Percentiles rank a stretch among this genome's conserved stretches.
Conservation (phyloP, 2,329 filamentous ascomycete species). For the Truncatella angustata region DNA sequence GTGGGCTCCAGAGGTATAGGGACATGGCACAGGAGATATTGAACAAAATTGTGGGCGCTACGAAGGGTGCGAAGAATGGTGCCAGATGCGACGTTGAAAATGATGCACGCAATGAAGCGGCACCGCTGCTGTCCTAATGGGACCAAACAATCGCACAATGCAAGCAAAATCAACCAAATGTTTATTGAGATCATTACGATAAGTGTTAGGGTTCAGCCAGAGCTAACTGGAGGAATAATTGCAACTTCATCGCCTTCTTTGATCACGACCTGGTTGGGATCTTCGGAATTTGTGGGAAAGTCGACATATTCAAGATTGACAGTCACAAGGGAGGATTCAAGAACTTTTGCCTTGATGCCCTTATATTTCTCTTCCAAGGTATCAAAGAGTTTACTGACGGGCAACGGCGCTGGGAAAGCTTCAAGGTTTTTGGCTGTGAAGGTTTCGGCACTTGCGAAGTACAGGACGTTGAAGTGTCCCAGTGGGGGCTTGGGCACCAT, state of each 20-base stretch:
- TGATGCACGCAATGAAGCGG: too few species aligned
- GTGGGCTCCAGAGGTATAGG: constrained; percentile 29
- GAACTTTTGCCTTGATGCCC: constrained; percentile 66
- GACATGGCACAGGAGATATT: background rate
- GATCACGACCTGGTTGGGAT: constrained; percentile 49
- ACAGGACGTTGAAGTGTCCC: constrained; percentile 76
- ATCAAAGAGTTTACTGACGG: constrained; percentile 61
- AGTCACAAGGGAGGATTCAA: constrained; percentile 73
- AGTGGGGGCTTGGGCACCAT: constrained; percentile 44
- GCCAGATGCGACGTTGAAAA: background rate
- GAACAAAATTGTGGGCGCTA: background rate
- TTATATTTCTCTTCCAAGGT: constrained; percentile 66
- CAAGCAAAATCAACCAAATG: too few species aligned
- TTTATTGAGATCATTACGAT: too few species aligned
- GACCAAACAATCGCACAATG: too few species aligned
- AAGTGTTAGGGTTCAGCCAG: constrained; percentile 56
- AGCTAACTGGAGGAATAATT: constrained; percentile 85
- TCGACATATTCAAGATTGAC: constrained; percentile 82
- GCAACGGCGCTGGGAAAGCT: constrained; percentile 62
- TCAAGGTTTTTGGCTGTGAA: constrained; percentile 70
- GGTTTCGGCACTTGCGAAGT: constrained; percentile 74
- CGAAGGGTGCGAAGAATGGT: background rate
- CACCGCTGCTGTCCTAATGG: too few species aligned
- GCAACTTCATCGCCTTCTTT: constrained; percentile 78
- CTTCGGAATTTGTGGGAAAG: constrained; percentile 45